These are phyloP conservation scores for Didymella pomorum DNA, from an alignment of 2,329 filamentous ascomycete genomes.

Conservation along the genomic window DNA sequence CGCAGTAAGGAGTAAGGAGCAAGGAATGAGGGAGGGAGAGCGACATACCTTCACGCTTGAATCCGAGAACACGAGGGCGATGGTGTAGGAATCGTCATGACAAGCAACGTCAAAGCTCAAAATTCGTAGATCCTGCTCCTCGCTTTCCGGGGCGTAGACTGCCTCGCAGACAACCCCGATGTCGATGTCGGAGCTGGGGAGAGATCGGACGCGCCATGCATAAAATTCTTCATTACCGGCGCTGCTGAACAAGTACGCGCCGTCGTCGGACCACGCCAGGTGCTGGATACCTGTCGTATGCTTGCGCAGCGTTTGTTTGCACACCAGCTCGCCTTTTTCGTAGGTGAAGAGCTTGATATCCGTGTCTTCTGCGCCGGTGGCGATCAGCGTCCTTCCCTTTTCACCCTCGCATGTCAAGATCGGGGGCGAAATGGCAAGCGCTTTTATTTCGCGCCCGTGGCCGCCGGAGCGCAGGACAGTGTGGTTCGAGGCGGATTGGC, in stretches of 20 bases:
- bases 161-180: slow-evolving; percentile 63
- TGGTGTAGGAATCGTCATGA: slow-evolving; percentile 55
- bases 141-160: slow-evolving; percentile 58
- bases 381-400: slow-evolving; percentile 55
- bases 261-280: slow-evolving; percentile 74
- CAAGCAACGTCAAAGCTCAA: slow-evolving; percentile 73
- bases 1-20: too few relatives aligned
- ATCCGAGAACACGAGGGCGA: slow-evolving; percentile 84
- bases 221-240: slow-evolving; percentile 88
- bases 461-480: slow-evolving; percentile 69
- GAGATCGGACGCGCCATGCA: slow-evolving; percentile 73
- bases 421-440: slow-evolving; percentile 59
- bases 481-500: slow-evolving; percentile 53
- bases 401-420: not conserved
- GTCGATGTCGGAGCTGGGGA: slow-evolving; percentile 49
- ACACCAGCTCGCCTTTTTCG: slow-evolving; percentile 48
- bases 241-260: slow-evolving; percentile 80
- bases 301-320: slow-evolving; percentile 72
- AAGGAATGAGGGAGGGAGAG: too few relatives aligned
- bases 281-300: slow-evolving; percentile 87
- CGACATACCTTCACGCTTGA: slow-evolving; percentile 72
- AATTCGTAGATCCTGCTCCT: slow-evolving; percentile 75
- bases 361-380: slow-evolving; percentile 76
- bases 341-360: slow-evolving; percentile 76
- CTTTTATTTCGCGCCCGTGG: slow-evolving; percentile 88